phyloP scores from a whole-genome alignment of 2,329 filamentous ascomycete genomes.

The Colletotrichum liriopes region DNA sequence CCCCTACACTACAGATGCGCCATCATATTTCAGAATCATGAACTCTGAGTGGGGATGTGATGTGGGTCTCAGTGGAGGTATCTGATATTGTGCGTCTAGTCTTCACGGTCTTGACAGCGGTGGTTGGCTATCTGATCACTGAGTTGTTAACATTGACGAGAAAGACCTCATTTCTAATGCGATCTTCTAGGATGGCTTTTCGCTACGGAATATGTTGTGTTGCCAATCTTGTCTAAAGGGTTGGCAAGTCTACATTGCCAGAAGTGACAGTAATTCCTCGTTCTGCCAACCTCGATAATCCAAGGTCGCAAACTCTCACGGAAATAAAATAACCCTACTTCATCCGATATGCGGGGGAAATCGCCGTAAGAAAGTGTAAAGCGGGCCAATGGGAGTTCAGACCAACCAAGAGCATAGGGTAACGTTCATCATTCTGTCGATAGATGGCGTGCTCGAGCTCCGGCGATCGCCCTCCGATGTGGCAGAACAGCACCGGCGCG shows the following conservation, averaged over 20 bases:
- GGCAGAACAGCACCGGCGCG: conserved; percentile 8
- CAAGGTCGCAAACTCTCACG: no score
- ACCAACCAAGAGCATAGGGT: background rate
- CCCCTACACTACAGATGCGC: conserved; percentile 39
- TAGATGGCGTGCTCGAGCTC: conserved; percentile 41
- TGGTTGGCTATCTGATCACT: background rate
- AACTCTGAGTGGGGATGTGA: background rate
- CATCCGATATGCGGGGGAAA: background rate
- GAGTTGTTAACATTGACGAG: background rate
- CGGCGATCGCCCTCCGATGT: conserved; percentile 19
- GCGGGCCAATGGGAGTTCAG: background rate
- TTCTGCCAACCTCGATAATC: background rate
- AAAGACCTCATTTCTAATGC: background rate
- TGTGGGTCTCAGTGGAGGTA: background rate
- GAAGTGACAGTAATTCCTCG: background rate
- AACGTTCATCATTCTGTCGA: conserved; percentile 27
- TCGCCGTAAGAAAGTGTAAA: background rate
- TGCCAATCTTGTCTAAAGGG: background rate
- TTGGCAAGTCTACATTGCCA: background rate
- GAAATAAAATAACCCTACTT: background rate
- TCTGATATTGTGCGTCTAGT: background rate
- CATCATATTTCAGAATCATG: background rate
- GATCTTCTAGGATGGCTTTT: fast-evolving
- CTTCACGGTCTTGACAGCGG: background rate
- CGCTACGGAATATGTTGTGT: background rate